Evolutionary conservation across 805 yeast species (phyloP).

Genomic region (Wickerhamomyces silvicola): DNA sequence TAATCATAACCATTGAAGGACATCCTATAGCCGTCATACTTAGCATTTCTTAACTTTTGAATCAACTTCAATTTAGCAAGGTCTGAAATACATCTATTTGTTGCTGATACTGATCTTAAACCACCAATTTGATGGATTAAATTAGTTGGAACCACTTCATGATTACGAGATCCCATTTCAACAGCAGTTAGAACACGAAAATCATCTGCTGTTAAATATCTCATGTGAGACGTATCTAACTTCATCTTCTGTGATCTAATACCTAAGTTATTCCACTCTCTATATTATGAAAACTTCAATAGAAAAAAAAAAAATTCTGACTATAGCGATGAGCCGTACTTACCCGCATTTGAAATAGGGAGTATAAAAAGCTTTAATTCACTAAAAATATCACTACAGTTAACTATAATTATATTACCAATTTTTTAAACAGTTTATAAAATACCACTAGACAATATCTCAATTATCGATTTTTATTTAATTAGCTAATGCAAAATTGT

Average conservation of each 20-base stretch:
- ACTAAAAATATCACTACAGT: too few species aligned
- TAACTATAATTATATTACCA: too few species aligned
- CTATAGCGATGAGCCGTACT: neutral
- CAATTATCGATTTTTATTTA: neutral
- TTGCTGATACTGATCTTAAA: slow-evolving; percentile 65
- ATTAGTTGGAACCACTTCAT: slow-evolving; percentile 88
- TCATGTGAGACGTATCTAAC: slow-evolving; percentile 87
- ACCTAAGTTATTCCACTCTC: neutral
- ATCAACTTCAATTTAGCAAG: slow-evolving; percentile 81
- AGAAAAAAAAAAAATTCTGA: neutral
- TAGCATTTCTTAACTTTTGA: slow-evolving; percentile 77
- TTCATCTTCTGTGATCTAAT: slow-evolving; percentile 69
- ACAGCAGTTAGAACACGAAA: slow-evolving; percentile 84
- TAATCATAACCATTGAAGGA: slow-evolving; percentile 91
- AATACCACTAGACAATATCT: neutral
- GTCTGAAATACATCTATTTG: slow-evolving; percentile 73
- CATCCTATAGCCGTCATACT: slow-evolving; percentile 88
- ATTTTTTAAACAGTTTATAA: neutral
- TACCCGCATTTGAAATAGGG: too few species aligned
- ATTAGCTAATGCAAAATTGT: neutral
- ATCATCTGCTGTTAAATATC: slow-evolving; percentile 87
- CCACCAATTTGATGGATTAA: slow-evolving; percentile 79
- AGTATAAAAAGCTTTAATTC: too few species aligned
- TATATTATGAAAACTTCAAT: neutral
- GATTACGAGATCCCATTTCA: slow-evolving; percentile 86